phyloP scores from a whole-genome alignment of 495 filamentous ascomycete genomes.

The Penicillium desertorum region DNA sequence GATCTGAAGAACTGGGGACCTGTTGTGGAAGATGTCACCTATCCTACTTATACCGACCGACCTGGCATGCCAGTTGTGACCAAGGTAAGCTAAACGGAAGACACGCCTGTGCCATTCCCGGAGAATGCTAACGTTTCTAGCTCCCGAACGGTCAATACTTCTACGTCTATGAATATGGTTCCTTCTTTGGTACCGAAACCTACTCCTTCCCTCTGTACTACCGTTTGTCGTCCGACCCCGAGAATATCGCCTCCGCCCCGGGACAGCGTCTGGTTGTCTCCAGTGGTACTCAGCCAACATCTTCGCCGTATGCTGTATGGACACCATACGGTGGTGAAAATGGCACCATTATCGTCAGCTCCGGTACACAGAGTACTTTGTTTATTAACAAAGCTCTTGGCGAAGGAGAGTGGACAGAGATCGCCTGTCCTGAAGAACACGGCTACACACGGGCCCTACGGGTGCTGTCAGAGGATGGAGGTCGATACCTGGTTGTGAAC shows the following conservation, averaged over 20 bases:
- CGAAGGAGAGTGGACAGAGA: slow-evolving; percentile 54
- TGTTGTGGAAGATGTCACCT: slow-evolving; percentile 57
- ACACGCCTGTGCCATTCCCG: neutral
- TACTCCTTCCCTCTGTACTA: slow-evolving; percentile 60
- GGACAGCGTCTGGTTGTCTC: slow-evolving; percentile 45
- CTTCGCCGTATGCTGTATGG: slow-evolving; percentile 58
- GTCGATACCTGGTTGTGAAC: slow-evolving; percentile 27
- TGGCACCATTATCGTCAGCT: slow-evolving; percentile 59
- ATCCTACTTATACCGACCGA: slow-evolving; percentile 56
- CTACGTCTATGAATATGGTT: slow-evolving; percentile 63
- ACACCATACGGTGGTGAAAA: slow-evolving; percentile 52
- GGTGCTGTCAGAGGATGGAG: slow-evolving; percentile 38
- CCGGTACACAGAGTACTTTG: slow-evolving; percentile 48
- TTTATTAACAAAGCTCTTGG: slow-evolving; percentile 60
- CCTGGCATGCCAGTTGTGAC: slow-evolving; percentile 67
- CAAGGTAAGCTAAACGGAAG: slow-evolving; percentile 21
- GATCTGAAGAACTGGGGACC: slow-evolving; percentile 59
- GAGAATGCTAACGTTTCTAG: slow-evolving; percentile 18
- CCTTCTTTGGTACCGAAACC: slow-evolving; percentile 40
- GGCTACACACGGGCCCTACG: slow-evolving; percentile 54
- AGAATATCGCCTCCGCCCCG: slow-evolving; percentile 47
- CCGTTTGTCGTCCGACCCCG: slow-evolving; percentile 51
- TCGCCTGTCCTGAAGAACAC: slow-evolving; percentile 44
- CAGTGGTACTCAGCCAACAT: slow-evolving; percentile 51
- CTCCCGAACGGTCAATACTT: slow-evolving; percentile 63